Evolutionary conservation across 2,329 filamentous ascomycete genomes (phyloP).

Genomic region (Paecilomyces fulvus): DNA sequence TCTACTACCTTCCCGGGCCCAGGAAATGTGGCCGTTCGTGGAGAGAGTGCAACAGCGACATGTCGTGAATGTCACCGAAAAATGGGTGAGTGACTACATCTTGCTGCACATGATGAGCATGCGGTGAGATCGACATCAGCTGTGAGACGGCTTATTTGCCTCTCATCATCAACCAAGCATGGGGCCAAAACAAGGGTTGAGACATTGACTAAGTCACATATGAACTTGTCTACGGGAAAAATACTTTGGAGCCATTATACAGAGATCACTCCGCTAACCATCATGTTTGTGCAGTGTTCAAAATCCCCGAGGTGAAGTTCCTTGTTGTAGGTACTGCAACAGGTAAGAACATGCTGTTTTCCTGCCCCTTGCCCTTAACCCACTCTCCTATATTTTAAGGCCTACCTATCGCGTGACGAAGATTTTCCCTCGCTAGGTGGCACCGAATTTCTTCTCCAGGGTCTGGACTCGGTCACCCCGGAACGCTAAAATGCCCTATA

Average conservation of each 20-base stretch:
- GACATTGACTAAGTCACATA: not conserved
- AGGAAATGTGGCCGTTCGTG: constrained; percentile 64
- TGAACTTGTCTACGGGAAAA: too few species aligned
- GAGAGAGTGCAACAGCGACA: constrained; percentile 63
- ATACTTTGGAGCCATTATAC: not conserved
- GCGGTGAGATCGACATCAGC: not conserved
- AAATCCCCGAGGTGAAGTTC: constrained; percentile 70
- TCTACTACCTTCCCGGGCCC: constrained; percentile 55
- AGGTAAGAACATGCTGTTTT: constrained; percentile 22
- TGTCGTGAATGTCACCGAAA: constrained; percentile 72
- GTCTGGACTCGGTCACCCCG: not conserved
- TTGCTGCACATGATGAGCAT: constrained; percentile 3
- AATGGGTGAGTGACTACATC: constrained; percentile 48
- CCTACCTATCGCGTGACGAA: not conserved
- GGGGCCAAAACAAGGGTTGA: not conserved
- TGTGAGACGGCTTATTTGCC: not conserved
- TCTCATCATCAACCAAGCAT: not conserved
- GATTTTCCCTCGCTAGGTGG: not conserved
- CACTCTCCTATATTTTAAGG: not conserved
- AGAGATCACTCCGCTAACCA: constrained; percentile 1
- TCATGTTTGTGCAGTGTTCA: constrained; percentile 45
- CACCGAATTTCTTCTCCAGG: not conserved
- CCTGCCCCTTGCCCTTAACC: not conserved
- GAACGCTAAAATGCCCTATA: not conserved
- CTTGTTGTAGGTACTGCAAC: constrained; percentile 56